These are phyloP conservation scores for Pseudozyma flocculosa DNA, from an alignment of 1,284 basidiomycete species.

Conservation along the genomic window DNA sequence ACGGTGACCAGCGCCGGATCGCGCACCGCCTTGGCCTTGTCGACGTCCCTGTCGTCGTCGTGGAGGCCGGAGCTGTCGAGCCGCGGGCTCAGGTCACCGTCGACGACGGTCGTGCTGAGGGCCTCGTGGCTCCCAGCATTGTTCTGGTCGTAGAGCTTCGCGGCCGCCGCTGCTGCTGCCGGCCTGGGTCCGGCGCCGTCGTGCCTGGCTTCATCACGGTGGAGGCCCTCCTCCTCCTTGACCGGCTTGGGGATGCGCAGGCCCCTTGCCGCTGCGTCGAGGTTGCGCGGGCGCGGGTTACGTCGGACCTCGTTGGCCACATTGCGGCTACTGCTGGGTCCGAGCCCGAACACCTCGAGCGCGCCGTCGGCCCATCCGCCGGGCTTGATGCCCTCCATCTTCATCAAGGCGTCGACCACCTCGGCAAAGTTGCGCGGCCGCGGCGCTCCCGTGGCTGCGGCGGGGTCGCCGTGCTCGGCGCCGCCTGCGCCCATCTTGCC, in stretches of 20 bases:
- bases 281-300: slow-evolving; percentile 29
- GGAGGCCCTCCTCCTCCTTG: slow-evolving; percentile 35
- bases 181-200: too few relatives aligned
- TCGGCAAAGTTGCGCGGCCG: slow-evolving; percentile 43
- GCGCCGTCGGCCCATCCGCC: slow-evolving; percentile 51
- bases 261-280: slow-evolving; percentile 13
- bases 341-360: slow-evolving; percentile 48
- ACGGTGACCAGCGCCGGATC: slow-evolving; percentile 1
- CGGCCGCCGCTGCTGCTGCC: too few relatives aligned
- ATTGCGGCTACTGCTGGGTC: slow-evolving; percentile 43
- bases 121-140: neutral
- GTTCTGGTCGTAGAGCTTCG: neutral
- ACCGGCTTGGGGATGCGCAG: slow-evolving; percentile 40
- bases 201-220: too few relatives aligned
- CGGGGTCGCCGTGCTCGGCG: neutral
- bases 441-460: neutral
- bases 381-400: slow-evolving; percentile 49
- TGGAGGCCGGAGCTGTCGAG: neutral
- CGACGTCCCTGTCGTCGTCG: neutral
- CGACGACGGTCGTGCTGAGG: neutral
- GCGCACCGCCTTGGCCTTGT: slow-evolving; percentile 4
- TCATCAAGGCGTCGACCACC: slow-evolving; percentile 47
- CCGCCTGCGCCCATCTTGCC: neutral
- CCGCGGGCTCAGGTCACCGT: neutral
- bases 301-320: slow-evolving; percentile 44